Base-by-base conservation (phyloP, 2,329 filamentous ascomycete genomes). In the Cladosporium sp. region DNA sequence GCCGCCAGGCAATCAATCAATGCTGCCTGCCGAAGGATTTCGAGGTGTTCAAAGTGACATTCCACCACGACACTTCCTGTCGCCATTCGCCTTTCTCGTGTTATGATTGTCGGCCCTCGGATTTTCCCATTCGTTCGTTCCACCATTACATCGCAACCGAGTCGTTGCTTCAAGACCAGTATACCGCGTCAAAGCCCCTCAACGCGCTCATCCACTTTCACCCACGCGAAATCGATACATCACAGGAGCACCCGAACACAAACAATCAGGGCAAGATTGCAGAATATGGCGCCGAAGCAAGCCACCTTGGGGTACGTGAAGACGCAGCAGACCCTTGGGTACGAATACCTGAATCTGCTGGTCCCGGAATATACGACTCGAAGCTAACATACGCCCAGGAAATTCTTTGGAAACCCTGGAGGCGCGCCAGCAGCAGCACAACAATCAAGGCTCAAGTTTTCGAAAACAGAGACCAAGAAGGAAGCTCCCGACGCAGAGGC, bases 291-390 rank as follows among this genome's bases (percentile, higher is more conserved):
- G 59, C 80, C 81, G 23, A 93, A 91, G 77, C 92, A 96, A 81
- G 88, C 91, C 73, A 96, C 91, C 67, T 81, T 96, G 78, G 91
- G 91, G 93, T 96, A 95, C 81, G 92, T 94, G 69, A 89, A 63
- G 37, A 63, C 61, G 35, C 61, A 56, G 61, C 61, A 63, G 61
- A 63, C 61, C 49, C 61, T 63, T 23, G 61, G 61, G 61, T 63
- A 56, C 37, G 61, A 75, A 92, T 89, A 72, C 81, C 94, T 78
- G 86, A 89, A 91, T 93, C 87, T 78, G 82, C 78, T 65, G 50
- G n/a, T 64, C 60, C 60, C 29, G 60, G 37, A 14, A 6, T 2
- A 28, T 31, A n/a, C 16, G 29, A 58, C 37, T 11, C 5, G 21
- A 35, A 31, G 29, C 62, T 67, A 50, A 59, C 31, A 46, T 11